Evolutionary conservation across 768 basidiomycete genomes (phyloP).

Genomic region (Chalciporus piperatus): DNA sequence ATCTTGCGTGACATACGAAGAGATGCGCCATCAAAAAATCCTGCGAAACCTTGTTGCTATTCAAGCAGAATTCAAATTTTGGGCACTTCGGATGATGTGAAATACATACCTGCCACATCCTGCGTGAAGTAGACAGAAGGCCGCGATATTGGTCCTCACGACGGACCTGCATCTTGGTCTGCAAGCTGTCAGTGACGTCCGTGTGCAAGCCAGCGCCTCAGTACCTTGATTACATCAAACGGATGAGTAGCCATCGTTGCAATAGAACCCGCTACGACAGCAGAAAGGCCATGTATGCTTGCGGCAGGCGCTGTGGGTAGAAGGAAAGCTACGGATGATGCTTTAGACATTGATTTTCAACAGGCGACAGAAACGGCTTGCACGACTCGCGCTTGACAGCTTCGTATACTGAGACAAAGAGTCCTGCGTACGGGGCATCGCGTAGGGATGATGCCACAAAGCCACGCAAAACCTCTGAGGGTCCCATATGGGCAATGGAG

Average conservation of each 20-base stretch:
- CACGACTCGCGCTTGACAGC: constrained; percentile 73
- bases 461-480: constrained; percentile 80
- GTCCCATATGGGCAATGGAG: constrained; percentile 65
- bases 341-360: constrained; percentile 6
- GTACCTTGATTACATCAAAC: constrained; percentile 93
- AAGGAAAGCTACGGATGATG: constrained; percentile 35
- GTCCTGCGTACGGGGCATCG: constrained; percentile 91
- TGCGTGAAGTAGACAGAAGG: constrained; percentile 56
- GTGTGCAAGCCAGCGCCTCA: not conserved
- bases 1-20: constrained; percentile 85
- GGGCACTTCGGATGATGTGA: not conserved
- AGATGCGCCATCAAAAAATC: constrained; percentile 85
- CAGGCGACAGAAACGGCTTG: constrained; percentile 31
- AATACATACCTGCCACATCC: constrained; percentile 64
- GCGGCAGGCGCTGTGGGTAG: constrained; percentile 45
- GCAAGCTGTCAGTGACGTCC: constrained; percentile 2
- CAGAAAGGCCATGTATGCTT: constrained; percentile 60
- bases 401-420: constrained; percentile 89
- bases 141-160: constrained; percentile 72
- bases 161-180: constrained; percentile 95
- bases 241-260: constrained; percentile 88
- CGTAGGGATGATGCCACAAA: constrained; percentile 86
- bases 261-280: constrained; percentile 77
- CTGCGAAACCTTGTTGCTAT: constrained; percentile 75
- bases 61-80: not conserved